Conservation (phyloP, 2,329 filamentous ascomycete species). For the Monilinia fructigena region DNA sequence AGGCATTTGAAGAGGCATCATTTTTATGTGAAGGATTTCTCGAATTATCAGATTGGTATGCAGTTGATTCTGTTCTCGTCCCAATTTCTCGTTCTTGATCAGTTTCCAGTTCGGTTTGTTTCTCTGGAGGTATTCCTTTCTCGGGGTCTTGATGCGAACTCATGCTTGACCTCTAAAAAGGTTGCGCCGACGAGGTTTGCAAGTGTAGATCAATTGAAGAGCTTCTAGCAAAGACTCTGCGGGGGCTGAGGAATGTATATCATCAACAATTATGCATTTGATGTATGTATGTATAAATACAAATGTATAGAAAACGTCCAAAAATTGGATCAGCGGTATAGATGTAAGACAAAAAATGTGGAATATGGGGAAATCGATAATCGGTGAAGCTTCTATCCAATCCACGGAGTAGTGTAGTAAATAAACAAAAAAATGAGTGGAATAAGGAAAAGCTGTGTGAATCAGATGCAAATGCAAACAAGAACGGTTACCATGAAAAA, state of each 20-base stretch:
- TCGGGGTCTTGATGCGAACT: conserved; percentile 26
- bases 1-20: conserved; percentile 22
- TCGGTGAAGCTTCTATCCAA: conserved; percentile 17
- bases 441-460: neutral
- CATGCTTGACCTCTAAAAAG: conserved; percentile 26
- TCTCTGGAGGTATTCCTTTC: conserved; percentile 25
- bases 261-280: conserved; percentile 17
- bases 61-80: conserved; percentile 28
- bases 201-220: conserved; percentile 7
- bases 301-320: conserved; percentile 1
- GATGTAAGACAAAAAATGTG: conserved; percentile 3
- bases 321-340: conserved; percentile 4
- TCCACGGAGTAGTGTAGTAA: neutral
- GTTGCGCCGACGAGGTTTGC: neutral
- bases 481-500: neutral
- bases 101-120: conserved; percentile 14
- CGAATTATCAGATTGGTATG: conserved; percentile 29
- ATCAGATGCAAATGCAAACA: conserved; percentile 2
- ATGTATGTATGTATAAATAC: conserved; percentile 12
- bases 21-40: conserved; percentile 20
- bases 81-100: conserved; percentile 15
- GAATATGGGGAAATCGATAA: conserved; percentile 18
- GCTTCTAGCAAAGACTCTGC: conserved; percentile 20
- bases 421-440: neutral
- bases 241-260: conserved; percentile 15